These are phyloP conservation scores for Rhypophila decipiens DNA, from an alignment of 495 filamentous ascomycete genomes.

Conservation along the genomic window DNA sequence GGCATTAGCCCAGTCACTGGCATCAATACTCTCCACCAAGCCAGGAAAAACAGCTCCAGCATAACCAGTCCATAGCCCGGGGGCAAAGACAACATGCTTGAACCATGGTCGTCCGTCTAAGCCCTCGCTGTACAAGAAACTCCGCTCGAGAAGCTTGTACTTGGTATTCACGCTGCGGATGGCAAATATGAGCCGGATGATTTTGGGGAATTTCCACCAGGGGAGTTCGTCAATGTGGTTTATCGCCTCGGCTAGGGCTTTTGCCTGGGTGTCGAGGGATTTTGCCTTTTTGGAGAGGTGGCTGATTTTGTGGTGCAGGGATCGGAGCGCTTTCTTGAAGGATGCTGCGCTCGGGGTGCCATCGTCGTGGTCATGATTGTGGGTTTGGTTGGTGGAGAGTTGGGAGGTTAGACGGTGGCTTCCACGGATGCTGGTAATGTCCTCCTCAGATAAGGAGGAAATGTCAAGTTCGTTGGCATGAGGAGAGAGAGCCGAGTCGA, in stretches of 20 bases:
- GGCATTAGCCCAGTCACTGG: conserved; percentile 65
- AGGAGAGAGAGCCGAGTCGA: conserved; percentile 24
- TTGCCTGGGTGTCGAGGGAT: conserved; percentile 54
- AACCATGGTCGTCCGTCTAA: conserved; percentile 83
- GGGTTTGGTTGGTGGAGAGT: conserved; percentile 14
- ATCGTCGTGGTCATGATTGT: conserved; percentile 39
- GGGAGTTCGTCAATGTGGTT: conserved; percentile 67
- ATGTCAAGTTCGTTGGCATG: conserved; percentile 7
- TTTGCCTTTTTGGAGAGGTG: conserved; percentile 52
- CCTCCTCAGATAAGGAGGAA: conserved; percentile 29
- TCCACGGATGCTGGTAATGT: conserved; percentile 47
- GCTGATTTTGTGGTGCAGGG: conserved; percentile 39
- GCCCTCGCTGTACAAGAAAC: conserved; percentile 72
- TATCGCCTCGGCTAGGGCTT: conserved; percentile 57
- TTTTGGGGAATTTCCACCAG: conserved; percentile 75
- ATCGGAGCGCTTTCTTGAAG: conserved; percentile 41
- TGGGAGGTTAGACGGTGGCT: conserved; percentile 40
- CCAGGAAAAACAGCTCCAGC: conserved; percentile 79
- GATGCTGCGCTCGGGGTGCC: conserved; percentile 39
- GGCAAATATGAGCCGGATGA: conserved; percentile 53
- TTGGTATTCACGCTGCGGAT: conserved; percentile 61
- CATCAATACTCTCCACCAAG: conserved; percentile 76
- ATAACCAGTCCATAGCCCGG: conserved; percentile 85
- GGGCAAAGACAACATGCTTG: conserved; percentile 89
- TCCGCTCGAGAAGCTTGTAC: conserved; percentile 72